Evolutionary conservation across 2,329 filamentous ascomycete genomes (phyloP).

Genomic region (Chrysosporium keratinophilum): DNA sequence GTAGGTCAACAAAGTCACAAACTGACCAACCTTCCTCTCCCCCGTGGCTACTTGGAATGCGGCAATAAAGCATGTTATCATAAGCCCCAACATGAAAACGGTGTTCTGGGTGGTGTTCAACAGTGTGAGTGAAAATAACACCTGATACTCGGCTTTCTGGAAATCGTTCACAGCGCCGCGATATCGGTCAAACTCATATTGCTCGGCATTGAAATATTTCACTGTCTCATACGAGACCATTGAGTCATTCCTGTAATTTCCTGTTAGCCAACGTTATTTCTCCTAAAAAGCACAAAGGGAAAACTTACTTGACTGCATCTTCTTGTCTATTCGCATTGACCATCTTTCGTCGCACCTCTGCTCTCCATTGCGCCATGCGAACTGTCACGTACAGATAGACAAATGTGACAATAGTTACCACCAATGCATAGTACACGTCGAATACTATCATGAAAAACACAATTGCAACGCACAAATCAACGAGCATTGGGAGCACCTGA

Average conservation of each 20-base stretch:
- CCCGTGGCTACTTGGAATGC: slow-evolving; percentile 66
- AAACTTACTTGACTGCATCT: slow-evolving; percentile 73
- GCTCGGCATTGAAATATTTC: slow-evolving; percentile 80
- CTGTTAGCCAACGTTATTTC: neutral
- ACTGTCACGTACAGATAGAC: slow-evolving; percentile 96
- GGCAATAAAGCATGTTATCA: slow-evolving; percentile 61
- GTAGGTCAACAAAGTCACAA: slow-evolving; percentile 64
- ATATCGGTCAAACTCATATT: slow-evolving; percentile 67
- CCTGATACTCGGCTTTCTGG: slow-evolving; percentile 64
- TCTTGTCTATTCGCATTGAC: slow-evolving; percentile 90
- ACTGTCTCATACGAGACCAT: slow-evolving; percentile 97
- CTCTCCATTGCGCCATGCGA: slow-evolving; percentile 85
- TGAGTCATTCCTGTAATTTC: slow-evolving; percentile 62
- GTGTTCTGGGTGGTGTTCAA: slow-evolving; percentile 75
- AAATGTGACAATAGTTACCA: slow-evolving; percentile 83
- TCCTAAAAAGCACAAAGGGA: neutral
- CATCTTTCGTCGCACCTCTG: slow-evolving; percentile 84
- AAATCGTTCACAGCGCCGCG: slow-evolving; percentile 59
- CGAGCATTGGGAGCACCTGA: slow-evolving; percentile 85
- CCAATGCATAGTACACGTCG: slow-evolving; percentile 80
- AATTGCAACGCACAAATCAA: slow-evolving; percentile 79
- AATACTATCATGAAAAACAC: slow-evolving; percentile 68
- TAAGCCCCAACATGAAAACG: slow-evolving; percentile 66
- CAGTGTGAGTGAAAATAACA: slow-evolving; percentile 63
- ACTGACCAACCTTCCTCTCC: slow-evolving; percentile 56